Percentiles rank a stretch among this genome's conserved stretches.
phyloP scores from a whole-genome alignment of 306 rosid species.

The Cicer pinnatifidum region DNA sequence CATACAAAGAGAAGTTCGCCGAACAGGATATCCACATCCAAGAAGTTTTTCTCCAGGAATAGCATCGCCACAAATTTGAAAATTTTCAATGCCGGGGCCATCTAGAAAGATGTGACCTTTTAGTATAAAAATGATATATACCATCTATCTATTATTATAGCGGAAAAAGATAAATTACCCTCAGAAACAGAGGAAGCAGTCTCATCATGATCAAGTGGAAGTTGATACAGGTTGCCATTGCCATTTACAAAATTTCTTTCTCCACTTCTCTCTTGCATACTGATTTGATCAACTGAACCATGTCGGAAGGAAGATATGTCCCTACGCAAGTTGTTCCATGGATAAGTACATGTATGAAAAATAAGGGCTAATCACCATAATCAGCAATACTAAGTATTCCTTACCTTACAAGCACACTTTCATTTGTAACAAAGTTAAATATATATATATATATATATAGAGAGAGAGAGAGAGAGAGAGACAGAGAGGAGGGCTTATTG shows the following conservation, averaged over 20 bases:
- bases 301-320: conserved; percentile 49
- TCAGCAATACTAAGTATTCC: conserved; percentile 9
- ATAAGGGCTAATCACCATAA: conserved; percentile 3
- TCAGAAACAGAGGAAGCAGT: conserved; percentile 54
- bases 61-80: conserved; percentile 90
- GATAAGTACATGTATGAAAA: conserved; percentile 31
- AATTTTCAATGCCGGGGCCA: conserved; percentile 87
- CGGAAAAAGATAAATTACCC: conserved; percentile 50
- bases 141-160: neutral
- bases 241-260: conserved; percentile 47
- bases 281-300: conserved; percentile 47
- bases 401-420: neutral
- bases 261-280: conserved; percentile 38
- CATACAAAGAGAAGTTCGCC: conserved; percentile 90
- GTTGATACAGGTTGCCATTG: conserved; percentile 48
- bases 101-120: conserved; percentile 49
- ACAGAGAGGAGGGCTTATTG: neutral
- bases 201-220: conserved; percentile 49
- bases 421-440: neutral
- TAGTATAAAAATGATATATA: conserved; percentile 24
- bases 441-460: too few relatives aligned
- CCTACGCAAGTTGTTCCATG: conserved; percentile 56
- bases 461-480: neutral
- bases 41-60: conserved; percentile 86
- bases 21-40: conserved; percentile 92